These are phyloP conservation scores for Cladosporium velox DNA, from an alignment of 2,329 filamentous ascomycete genomes.

Conservation along the genomic window DNA sequence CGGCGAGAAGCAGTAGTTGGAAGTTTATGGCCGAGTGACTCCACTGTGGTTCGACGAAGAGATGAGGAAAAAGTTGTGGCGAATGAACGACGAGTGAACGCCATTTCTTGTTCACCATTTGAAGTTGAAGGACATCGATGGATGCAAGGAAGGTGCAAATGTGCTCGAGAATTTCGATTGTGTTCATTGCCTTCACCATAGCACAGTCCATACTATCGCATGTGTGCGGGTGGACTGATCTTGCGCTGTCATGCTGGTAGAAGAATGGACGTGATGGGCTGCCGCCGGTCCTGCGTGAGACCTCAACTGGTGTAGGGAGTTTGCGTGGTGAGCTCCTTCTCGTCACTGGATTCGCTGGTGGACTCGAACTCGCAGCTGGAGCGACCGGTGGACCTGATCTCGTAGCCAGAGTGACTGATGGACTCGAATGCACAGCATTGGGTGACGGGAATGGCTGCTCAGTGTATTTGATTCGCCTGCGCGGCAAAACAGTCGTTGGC, in stretches of 20 bases:
- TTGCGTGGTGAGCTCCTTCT: neutral
- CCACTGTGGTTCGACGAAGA: constrained; percentile 30
- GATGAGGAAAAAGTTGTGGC: constrained; percentile 30
- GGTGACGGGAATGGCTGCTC: neutral
- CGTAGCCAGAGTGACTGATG: neutral
- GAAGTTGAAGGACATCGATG: constrained; percentile 25
- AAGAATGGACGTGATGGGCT: neutral
- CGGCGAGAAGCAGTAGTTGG: constrained; percentile 27
- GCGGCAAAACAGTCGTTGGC: neutral
- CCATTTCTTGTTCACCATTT: constrained; percentile 27
- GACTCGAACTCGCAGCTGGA: neutral
- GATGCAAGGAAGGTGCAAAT: constrained; percentile 28
- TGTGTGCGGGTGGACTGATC: neutral
- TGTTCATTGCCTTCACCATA: constrained; percentile 27
- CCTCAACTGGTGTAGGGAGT: neutral
- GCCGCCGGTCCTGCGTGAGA: neutral
- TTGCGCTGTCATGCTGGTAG: neutral
- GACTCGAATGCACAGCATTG: neutral
- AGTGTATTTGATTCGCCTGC: neutral
- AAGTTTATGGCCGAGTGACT: constrained; percentile 25
- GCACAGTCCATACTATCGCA: constrained; percentile 25
- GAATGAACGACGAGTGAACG: constrained; percentile 25
- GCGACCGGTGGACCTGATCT: too few species aligned
- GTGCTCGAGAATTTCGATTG: constrained; percentile 31
- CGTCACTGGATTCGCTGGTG: too few species aligned